Evolutionary conservation across 1,139 yeast genomes (phyloP).

Genomic region (Hyphopichia pseudoburtonii): DNA sequence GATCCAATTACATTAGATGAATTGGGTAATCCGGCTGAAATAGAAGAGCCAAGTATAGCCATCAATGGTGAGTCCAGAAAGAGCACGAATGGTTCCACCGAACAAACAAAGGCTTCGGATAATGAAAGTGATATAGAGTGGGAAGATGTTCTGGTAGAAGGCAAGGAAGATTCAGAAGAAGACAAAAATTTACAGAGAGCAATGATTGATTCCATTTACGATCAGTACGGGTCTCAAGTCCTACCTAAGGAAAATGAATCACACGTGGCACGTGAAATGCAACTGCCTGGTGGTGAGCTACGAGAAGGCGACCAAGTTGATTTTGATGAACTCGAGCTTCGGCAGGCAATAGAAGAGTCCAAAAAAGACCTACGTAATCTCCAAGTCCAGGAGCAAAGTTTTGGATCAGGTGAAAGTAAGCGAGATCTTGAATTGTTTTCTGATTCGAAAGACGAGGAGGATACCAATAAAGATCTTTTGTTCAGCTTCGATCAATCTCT

Average conservation of each 20-base stretch:
- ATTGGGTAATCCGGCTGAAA: constrained; percentile 17
- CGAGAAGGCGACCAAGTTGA: constrained; percentile 4
- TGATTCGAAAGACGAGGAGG: background rate
- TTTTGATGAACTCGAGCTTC: constrained; percentile 36
- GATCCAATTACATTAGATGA: constrained; percentile 49
- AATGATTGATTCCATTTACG: constrained; percentile 38
- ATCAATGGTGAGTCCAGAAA: background rate
- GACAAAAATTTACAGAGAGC: constrained; percentile 34
- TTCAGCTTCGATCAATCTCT: constrained; percentile 13
- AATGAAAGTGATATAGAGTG: constrained; percentile 12
- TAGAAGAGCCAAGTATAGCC: background rate
- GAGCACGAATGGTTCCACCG: background rate
- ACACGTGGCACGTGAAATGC: background rate
- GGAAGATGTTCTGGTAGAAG: constrained; percentile 15
- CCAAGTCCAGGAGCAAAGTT: constrained; percentile 16
- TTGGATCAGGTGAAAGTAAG: background rate
- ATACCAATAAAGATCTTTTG: background rate
- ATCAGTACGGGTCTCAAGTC: constrained; percentile 17
- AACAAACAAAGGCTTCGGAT: background rate
- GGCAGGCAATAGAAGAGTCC: constrained; percentile 48
- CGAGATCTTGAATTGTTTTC: too few relatives aligned
- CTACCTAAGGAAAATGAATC: background rate
- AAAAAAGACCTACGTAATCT: constrained; percentile 31
- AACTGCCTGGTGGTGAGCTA: background rate
- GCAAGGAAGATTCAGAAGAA: constrained; percentile 23